Evolutionary conservation across 2,329 filamentous ascomycete genomes (phyloP).

Genomic region (Colletotrichum lentis): DNA sequence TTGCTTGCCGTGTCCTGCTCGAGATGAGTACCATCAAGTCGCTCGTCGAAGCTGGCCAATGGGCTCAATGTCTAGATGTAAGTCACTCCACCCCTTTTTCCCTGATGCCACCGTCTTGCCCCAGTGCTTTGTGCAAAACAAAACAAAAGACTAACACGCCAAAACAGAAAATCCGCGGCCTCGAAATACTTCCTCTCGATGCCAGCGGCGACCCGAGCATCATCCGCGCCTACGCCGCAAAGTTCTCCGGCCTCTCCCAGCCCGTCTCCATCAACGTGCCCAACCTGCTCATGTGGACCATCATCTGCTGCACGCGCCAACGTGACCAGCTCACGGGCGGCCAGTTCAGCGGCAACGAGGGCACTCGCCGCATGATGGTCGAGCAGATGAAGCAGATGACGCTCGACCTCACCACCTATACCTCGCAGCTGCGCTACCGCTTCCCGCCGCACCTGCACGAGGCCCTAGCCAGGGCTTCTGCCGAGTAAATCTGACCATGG

Average conservation of each 20-base stretch:
- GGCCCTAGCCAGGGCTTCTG: slow-evolving; percentile 81
- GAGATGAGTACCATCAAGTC: slow-evolving; percentile 70
- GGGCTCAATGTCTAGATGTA: slow-evolving; percentile 67
- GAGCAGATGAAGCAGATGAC: slow-evolving; percentile 80
- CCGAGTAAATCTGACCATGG: slow-evolving; percentile 59
- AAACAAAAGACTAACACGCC: slow-evolving; percentile 12
- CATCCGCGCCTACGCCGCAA: slow-evolving; percentile 82
- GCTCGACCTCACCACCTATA: slow-evolving; percentile 92
- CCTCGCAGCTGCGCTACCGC: slow-evolving; percentile 89
- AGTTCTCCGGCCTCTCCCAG: slow-evolving; percentile 80
- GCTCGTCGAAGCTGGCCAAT: slow-evolving; percentile 62
- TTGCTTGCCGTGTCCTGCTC: slow-evolving; percentile 64
- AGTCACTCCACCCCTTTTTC: slow-evolving; percentile 47
- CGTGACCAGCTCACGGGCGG: slow-evolving; percentile 74
- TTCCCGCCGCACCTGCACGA: slow-evolving; percentile 89
- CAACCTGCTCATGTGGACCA: slow-evolving; percentile 91
- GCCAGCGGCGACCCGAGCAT: slow-evolving; percentile 77
- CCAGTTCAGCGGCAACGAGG: slow-evolving; percentile 77
- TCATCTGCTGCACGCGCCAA: slow-evolving; percentile 83
- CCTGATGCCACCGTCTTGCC: not conserved
- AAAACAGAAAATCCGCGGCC: slow-evolving; percentile 71
- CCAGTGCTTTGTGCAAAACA: not conserved
- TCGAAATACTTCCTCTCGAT: slow-evolving; percentile 82
- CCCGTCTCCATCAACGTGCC: slow-evolving; percentile 89
- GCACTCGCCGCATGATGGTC: slow-evolving; percentile 69